Conservation (phyloP, 2,329 filamentous ascomycete species). For the Aspergillus sp. region DNA sequence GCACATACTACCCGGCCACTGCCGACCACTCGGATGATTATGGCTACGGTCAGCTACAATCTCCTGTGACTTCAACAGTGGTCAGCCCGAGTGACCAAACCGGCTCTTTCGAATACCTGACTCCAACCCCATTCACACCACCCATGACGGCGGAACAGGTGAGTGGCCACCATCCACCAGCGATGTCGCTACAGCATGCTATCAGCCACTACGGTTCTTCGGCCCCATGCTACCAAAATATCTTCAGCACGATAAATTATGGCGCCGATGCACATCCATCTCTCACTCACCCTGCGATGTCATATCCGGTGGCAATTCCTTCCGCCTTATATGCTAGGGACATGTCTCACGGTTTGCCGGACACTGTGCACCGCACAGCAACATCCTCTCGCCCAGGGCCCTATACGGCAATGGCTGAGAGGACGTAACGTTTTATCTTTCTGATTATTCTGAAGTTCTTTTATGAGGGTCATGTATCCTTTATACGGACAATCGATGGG, state of each 20-base stretch:
- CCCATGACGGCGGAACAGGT: constrained; percentile 18
- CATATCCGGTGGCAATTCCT: constrained; percentile 28
- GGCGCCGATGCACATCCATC: constrained; percentile 18
- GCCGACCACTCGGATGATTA: constrained; percentile 29
- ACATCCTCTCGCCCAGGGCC: constrained; percentile 4
- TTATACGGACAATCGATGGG: constrained; percentile 21
- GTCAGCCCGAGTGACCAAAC: constrained; percentile 29
- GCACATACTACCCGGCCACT: constrained; percentile 24
- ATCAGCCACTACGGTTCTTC: constrained; percentile 27
- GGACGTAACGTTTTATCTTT: neutral
- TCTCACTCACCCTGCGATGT: constrained; percentile 24
- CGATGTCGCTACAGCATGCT: constrained; percentile 19
- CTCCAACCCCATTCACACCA: constrained; percentile 20
- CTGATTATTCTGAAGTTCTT: neutral
- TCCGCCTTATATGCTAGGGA: constrained; percentile 20
- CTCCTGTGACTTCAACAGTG: constrained; percentile 23
- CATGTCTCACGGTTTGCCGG: constrained; percentile 18
- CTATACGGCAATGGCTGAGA: neutral
- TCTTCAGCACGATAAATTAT: constrained; percentile 34
- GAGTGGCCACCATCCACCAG: constrained; percentile 15
- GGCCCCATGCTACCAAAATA: constrained; percentile 31
- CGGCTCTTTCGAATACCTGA: constrained; percentile 30
- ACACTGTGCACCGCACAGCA: constrained; percentile 14
- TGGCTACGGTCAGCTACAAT: constrained; percentile 25
- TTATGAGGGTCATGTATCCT: neutral